Percentiles rank a stretch among this genome's conserved stretches.
Evolutionary conservation across 192 early-diverging fungal genomes (phyloP).

Genomic region (Lobosporangium transversale): DNA sequence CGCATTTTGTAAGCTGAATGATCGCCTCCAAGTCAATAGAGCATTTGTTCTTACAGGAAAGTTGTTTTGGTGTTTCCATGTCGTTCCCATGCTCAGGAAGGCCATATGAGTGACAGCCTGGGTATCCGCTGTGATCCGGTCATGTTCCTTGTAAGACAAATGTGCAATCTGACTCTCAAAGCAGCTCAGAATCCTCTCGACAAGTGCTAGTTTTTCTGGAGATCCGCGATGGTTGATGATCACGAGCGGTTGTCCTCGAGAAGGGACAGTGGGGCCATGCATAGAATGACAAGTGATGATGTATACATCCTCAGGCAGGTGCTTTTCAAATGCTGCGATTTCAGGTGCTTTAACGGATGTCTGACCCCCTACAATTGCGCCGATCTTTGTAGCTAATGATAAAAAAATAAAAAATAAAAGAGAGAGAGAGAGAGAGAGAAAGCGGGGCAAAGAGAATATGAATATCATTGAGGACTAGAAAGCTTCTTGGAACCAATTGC

Average conservation of each 20-base stretch:
- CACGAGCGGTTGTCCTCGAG: conserved; percentile 85
- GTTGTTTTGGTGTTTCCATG: conserved; percentile 84
- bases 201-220: conserved; percentile 65
- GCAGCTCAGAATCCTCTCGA: conserved; percentile 71
- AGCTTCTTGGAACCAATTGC: conserved; percentile 1
- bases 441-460: no score
- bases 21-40: no score
- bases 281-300: conserved; percentile 96
- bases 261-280: conserved; percentile 91
- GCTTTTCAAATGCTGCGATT: conserved; percentile 87
- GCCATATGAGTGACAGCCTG: conserved; percentile 97
- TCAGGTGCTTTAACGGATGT: conserved; percentile 97
- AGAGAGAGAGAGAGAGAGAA: neutral
- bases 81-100: conserved; percentile 93
- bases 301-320: conserved; percentile 90
- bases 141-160: conserved; percentile 86
- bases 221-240: conserved; percentile 83
- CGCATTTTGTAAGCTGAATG: no score
- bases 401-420: conserved; percentile 1
- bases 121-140: conserved; percentile 96
- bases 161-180: conserved; percentile 87
- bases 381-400: conserved; percentile 79
- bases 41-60: conserved; percentile 77
- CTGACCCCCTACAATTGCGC: conserved; percentile 91
- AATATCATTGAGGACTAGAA: neutral